phyloP scores from a whole-genome alignment of 306 rosid genomes.

The Leucaena leucocephala region DNA sequence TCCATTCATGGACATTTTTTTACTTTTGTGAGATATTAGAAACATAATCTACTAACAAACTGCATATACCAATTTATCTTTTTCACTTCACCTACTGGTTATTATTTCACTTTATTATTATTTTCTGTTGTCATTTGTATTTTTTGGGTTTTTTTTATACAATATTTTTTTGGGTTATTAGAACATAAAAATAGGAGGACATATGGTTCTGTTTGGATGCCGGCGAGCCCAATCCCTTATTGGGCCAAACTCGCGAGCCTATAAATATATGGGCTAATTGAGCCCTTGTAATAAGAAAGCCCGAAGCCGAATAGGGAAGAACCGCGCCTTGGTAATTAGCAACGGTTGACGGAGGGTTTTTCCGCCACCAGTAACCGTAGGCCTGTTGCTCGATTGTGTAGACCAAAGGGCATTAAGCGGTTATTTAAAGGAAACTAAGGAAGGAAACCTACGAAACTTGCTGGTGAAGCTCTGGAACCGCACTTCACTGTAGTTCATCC shows the following conservation, averaged over 20 bases:
- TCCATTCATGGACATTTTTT: too few species aligned
- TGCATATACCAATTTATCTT: too few species aligned
- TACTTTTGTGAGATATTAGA: too few species aligned
- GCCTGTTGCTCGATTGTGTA: neutral
- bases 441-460: neutral
- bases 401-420: neutral
- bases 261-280: neutral
- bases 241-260: too few species aligned
- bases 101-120: too few species aligned
- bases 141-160: too few species aligned
- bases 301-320: neutral
- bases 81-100: too few species aligned
- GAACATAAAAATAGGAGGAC: too few species aligned
- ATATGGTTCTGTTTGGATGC: neutral
- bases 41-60: too few species aligned
- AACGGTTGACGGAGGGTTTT: slow-evolving; percentile 3
- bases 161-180: too few species aligned
- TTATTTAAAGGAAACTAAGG: neutral
- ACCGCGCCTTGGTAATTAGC: neutral
- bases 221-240: neutral
- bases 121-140: too few species aligned
- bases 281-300: neutral
- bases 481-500: neutral
- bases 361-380: neutral
- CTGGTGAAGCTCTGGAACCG: neutral